Base-by-base conservation (phyloP, 2,329 filamentous ascomycete genomes). In the Nannizziopsis arthrosporioides region DNA sequence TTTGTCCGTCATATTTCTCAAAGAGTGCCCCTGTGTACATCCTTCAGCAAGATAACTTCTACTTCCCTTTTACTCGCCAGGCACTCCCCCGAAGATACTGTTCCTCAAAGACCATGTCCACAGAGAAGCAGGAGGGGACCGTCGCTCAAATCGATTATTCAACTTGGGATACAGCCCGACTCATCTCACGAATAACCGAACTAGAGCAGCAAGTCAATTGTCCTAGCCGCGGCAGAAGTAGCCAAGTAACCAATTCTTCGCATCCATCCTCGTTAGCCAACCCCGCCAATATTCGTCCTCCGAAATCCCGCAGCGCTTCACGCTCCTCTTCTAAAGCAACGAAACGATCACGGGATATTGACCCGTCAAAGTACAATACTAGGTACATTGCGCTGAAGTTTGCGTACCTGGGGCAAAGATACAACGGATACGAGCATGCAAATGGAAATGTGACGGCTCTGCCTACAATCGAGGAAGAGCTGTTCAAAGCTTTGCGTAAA, bases 381-480 rank as follows among this genome's bases (percentile, higher is more conserved):
- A 80, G 92, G 41, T 80, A 83, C 52, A 84, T 98, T 54, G 92
- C 90, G 6, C 72, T 98, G 51, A 96, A 95, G 65, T 81, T 98
- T 53, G 89, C 92, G 35, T 98, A 98, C 63, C 70, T 96, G 32
- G 92, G 92, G 41, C 85, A 86, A 63, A 77, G 79, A 48, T 98
- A 96, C 66, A 90, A 92, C 65, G 92, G 92, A 1, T 93, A 88
- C 63, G 92, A 98, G 70, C 85, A 90, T 65, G 82, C 90, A 60
- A 75, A 76, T 51, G 80, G 80, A 55, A 83, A 84, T 51, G 69
- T 64, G 1, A 83, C 80, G 4, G 78, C 78, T 2, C 64, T 85
- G 53, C 81, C 90, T 4, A 89, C 88, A 0, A 84, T 98, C 53
- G 92, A 98, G 66, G 88, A 94, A 67, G 85, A 89, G 66, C 63